Conservation (phyloP, 1,284 basidiomycete species). For the Microbotryomycetes sp. region DNA sequence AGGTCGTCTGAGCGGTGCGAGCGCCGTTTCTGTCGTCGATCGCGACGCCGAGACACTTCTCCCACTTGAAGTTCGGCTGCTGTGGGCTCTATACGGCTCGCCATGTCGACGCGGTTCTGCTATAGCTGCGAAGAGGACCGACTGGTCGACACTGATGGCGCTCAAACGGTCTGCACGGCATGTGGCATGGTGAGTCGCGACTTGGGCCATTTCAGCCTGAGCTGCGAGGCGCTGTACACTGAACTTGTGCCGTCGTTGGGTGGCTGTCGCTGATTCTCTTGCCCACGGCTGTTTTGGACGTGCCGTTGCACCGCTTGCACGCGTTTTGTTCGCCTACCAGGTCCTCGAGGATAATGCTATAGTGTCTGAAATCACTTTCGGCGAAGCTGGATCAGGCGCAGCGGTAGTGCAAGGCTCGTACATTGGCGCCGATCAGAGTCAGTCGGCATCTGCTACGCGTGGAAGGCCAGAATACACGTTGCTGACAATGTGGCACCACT, state of each 20-base stretch:
- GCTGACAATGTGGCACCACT: background rate
- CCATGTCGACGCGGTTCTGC: no score
- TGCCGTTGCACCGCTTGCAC: background rate
- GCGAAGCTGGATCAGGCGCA: conserved; percentile 83
- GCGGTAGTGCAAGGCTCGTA: conserved; percentile 93
- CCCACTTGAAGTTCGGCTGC: no score
- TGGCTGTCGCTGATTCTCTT: background rate
- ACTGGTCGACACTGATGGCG: conserved; percentile 27
- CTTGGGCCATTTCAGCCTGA: background rate
- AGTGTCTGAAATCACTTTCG: conserved; percentile 87
- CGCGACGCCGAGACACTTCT: no score
- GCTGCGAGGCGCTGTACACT: background rate
- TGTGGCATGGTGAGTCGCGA: conserved; percentile 20
- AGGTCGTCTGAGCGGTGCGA: no score
- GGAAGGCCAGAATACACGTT: background rate
- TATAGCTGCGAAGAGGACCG: conserved; percentile 23
- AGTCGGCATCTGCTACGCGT: conserved; percentile 41
- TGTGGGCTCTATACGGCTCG: no score
- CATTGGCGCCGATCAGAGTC: conserved; percentile 86
- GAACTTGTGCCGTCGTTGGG: background rate
- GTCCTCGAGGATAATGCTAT: conserved; percentile 93
- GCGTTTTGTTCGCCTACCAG: conserved; percentile 4
- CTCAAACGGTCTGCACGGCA: conserved; percentile 26
- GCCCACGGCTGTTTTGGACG: background rate
- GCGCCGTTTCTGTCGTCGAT: no score